Base-by-base conservation (phyloP, 2,329 filamentous ascomycete species). In the Ophiostoma sp. region DNA sequence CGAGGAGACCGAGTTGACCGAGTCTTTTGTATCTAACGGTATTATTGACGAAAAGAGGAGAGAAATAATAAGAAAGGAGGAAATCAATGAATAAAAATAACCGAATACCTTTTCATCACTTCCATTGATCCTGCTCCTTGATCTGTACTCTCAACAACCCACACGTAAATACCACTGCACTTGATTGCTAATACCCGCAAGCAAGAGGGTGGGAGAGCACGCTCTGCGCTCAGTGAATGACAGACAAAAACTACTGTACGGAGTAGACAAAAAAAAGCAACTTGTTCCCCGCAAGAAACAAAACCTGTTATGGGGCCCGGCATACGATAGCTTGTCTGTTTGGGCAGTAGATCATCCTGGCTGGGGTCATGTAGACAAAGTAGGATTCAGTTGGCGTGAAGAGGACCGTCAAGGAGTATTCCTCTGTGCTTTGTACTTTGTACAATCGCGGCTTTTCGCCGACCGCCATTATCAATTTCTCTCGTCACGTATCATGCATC, bases 241-340 rank as follows among this genome's bases (percentile, higher is more conserved):
- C 13, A 48, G 44, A 7, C 44, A 48, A 48, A 48, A 48, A 20
- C 36, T 39, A 31, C 27, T 31, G 27, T 31, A 31, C 27, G 3
- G 27, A 31, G 27, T 31, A 31, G 39, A 41, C 10, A 41, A 41
- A 41, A 52, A 23, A 20, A 52, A n/a, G n/a, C 52, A 27, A 57
- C 52, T 11, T 8, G 52, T 57, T 57, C 52, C 52, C 52, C 52
- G 52, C 52, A 57, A 57, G 52, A 57, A 57, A 57, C 52, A n/a
- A 57, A 57, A 57, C 52, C 52, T 57, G 52, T 57, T 57, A 57
- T 27, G 52, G 48, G 52, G 52, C 52, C 52, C 52, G 52, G 52
- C 52, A 57, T 27, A 57, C 3, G 52, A 57, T 57, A 11, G 52
- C 27, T 57, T 27, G 11, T n/a, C 11, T 57, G 6, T 31, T 57